Evolutionary conservation across 2,329 filamentous ascomycete species (phyloP), one percentile per base, ranked within the genome.

Genomic region (Colletotrichum tofieldiae): DNA sequence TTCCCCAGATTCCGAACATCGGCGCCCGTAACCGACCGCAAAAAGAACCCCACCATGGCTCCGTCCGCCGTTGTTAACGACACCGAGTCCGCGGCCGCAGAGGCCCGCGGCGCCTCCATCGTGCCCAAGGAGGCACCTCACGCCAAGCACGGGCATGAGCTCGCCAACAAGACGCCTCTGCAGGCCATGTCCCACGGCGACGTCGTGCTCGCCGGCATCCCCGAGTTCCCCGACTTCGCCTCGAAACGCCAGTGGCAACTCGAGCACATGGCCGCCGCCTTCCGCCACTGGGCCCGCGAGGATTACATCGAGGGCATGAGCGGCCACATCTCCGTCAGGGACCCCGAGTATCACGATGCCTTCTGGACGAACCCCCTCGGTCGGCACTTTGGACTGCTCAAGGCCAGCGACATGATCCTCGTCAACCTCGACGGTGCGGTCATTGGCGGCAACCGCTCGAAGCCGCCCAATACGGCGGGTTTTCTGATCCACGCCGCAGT

Each of bases 361-460:
- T 92, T 93, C 81, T 93, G 92, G 92, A 93, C 90, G 75, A 86
- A 94, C 89, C 83, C 92, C 80, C 35, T 94, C 0, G 91, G 90
- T 3, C 83, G 84, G 26, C 92, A 93, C 79, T 94, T 93, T 76
- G 91, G 87, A 2, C 82, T 92, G 64, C 84, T 94, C 65, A 89
- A 88, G 71, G 90, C 91, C 0, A 87, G 86, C 20, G 92, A 94
- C 78, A 90, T 94, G 87, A 89, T 93, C 47, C 86, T 92, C 23
- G 86, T 94, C 4, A 88, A 93, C 75, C 80, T 85, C 54, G 77
- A 81, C 41, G 92, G 92, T 18, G 86, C 88, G n/a, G 86, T 91
- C 9, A 86, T 93, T 7, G 90, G 90, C 16, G 91, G 91, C 0
- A 91, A 92, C 77, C 86, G 82, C 62, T 82, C 81, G 1, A 82